Evolutionary conservation across 768 basidiomycete species (phyloP), one percentile per base, ranked within the genome.

Genomic region (Mycena rebaudengoi): DNA sequence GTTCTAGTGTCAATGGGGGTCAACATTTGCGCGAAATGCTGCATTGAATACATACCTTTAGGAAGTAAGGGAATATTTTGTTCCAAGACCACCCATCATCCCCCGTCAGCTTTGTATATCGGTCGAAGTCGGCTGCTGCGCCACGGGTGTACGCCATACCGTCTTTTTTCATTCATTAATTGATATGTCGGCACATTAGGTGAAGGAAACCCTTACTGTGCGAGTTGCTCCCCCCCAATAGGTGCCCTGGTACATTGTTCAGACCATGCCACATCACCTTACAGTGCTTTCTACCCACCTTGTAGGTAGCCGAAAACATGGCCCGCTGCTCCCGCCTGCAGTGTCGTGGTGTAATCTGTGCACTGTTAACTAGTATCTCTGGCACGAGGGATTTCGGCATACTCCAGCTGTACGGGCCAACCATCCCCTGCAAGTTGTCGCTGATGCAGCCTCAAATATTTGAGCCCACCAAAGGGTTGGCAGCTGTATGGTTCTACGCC

Each of bases 71-170:
- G 48, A 69, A 60, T 11, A 76, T 54, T 6, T 51, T 62, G 26
- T 74, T 60, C 75, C 75, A 76, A 40, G 73, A 74, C 75, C 75
- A 76, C 21, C 75, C 75, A 16, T 50, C 30, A 54, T 76, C 75
- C 16, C 70, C 71, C 20, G 73, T 68, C 37, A 73, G 44, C 1
- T 48, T 43, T 2, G 75, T 75, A 44, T 59, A 73, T 4, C 71
- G 71, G 43, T 76, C 69, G 25, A 48, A 76, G 46, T 76, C 75
- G 11, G 73, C 72, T n/a, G 63, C 57, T 3, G 75, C 65, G 10
- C 75, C 75, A 39, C 75, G 66, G 23, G 73, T 74, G 41, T 72
- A 76, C 7, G 52, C 61, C 56, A 57, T 25, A 32, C 56, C 56
- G 25, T 57, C 56, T 57, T 29, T 32, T 29, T n/a, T n/a, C n/a